Evolutionary conservation across 208 protist genomes (phyloP), one percentile per base, ranked within the genome.

Genomic region (Crithidia mellificae): DNA sequence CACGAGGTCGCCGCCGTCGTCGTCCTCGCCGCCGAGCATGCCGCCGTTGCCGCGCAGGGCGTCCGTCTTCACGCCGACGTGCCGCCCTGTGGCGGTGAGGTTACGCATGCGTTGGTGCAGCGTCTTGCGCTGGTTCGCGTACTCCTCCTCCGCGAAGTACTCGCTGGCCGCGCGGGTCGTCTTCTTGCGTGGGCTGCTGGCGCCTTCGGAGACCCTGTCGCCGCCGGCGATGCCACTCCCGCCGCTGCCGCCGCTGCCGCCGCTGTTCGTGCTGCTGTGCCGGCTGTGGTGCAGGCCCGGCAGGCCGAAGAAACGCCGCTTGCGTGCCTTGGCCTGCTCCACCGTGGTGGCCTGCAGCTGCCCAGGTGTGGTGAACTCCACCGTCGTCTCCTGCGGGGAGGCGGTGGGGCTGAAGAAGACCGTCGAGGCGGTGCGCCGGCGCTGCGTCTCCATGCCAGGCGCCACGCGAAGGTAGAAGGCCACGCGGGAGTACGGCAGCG

Each of bases 401-500:
- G 51, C 19, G 44, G 49, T 32, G 29, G 55, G 24, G 36, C 46
- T 47, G 36, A 24, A 39, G 34, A 72, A 39, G 34, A 72, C 22
- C 29, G 27, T 32, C 3, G 67, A 57, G 11, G 38, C 49, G 27
- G 29, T 54, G 49, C 41, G 30, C 29, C 43, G 76, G 53, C 47
- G 72, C 69, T 68, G 43, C 44, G 76, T 73, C 51, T 74, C 78
- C 79, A 85, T 83, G 36, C 83, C 83, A 3, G 79, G 83, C 32
- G 57, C 68, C 17, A 89, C 64, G 38, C 68, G 55, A 8, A 89
- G 63, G 72, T 66, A 79, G 24, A 64, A 62, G 5, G 83, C 78
- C 17, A 92, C 62, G 32, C 69, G 70, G 8, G 83, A 88, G 62
- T 83, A 72, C 3, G 80, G 79, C 51, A 84, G 71, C 43, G 78